A percentile compares a stretch with the other conserved stretches of the same genome.
Evolutionary conservation across 2,329 filamentous ascomycete genomes (phyloP).

Genomic region (Fusarium nurragi): DNA sequence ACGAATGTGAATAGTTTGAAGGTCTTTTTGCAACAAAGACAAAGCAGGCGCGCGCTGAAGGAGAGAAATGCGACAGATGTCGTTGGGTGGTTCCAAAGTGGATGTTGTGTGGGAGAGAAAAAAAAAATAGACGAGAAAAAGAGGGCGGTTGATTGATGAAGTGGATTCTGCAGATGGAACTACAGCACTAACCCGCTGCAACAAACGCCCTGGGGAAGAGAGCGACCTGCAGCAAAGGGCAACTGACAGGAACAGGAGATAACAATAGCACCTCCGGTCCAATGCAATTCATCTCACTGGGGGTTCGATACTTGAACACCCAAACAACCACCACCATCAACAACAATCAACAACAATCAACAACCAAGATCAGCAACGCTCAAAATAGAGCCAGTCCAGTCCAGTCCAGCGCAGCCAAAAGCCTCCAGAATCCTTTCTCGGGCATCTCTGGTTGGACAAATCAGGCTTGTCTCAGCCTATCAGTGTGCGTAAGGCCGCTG

Average conservation of each 20-base stretch:
- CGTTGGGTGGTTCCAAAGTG: slow-evolving; percentile 23
- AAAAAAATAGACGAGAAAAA: slow-evolving; percentile 27
- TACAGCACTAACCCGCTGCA: slow-evolving; percentile 27
- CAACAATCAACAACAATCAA: slow-evolving; percentile 22
- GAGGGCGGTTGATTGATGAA: slow-evolving; percentile 28
- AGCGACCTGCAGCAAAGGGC: slow-evolving; percentile 16
- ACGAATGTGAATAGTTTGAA: slow-evolving; percentile 5
- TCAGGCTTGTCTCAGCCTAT: slow-evolving; percentile 31
- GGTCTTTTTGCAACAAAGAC: background rate
- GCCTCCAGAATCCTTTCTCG: slow-evolving; percentile 10
- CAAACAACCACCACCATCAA: slow-evolving; percentile 16
- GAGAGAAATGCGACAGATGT: slow-evolving; percentile 22
- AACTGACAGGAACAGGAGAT: slow-evolving; percentile 19
- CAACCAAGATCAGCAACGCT: slow-evolving; percentile 20
- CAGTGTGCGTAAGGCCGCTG: slow-evolving; percentile 24
- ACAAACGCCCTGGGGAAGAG: slow-evolving; percentile 16
- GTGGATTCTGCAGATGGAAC: slow-evolving; percentile 30
- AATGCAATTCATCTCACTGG: background rate
- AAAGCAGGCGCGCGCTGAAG: slow-evolving; percentile 13
- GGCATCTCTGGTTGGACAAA: slow-evolving; percentile 19
- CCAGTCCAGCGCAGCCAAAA: slow-evolving; percentile 10
- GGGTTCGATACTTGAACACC: slow-evolving; percentile 16
- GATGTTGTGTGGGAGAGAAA: slow-evolving; percentile 27
- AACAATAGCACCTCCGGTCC: background rate
- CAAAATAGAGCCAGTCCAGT: slow-evolving; percentile 22